phyloP scores from a whole-genome alignment of 2,329 filamentous ascomycete genomes.

The Lizonia empirigonia region DNA sequence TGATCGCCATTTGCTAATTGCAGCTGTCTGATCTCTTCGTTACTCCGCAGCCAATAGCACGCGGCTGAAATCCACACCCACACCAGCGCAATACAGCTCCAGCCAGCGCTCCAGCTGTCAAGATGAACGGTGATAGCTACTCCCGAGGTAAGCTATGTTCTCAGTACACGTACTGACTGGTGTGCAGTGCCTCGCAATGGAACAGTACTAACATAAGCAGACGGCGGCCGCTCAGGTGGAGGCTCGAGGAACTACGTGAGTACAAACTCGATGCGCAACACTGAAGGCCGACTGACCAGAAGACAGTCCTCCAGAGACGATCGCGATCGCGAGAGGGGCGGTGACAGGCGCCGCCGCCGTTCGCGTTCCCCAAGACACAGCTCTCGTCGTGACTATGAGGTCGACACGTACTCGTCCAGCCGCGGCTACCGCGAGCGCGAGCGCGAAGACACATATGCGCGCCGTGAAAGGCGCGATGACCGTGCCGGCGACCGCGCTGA shows the following conservation, averaged over 20 bases:
- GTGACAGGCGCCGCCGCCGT: conserved; percentile 64
- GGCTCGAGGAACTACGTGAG: conserved; percentile 48
- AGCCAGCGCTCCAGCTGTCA: conserved; percentile 38
- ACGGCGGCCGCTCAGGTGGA: conserved; percentile 45
- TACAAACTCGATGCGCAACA: conserved; percentile 21
- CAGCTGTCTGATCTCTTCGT: conserved; percentile 7
- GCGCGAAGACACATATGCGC: conserved; percentile 87
- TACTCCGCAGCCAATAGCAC: conserved; percentile 4
- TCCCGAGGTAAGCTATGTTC: conserved; percentile 67
- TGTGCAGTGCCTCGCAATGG: conserved; percentile 35
- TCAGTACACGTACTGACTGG: conserved; percentile 46
- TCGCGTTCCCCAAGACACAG: conserved; percentile 82
- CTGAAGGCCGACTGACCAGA: conserved; percentile 29
- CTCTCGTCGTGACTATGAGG: conserved; percentile 71
- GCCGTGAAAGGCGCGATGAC: conserved; percentile 61
- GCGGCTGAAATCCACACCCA: conserved; percentile 4
- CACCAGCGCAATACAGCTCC: conserved; percentile 13
- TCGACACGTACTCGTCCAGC: conserved; percentile 90
- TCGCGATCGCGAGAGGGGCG: conserved; percentile 29
- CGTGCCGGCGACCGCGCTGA: conserved; percentile 57
- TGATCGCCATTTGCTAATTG: conserved; percentile 23
- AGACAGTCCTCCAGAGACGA: conserved; percentile 41
- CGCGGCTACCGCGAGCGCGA: conserved; percentile 91
- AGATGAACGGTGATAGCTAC: conserved; percentile 86
- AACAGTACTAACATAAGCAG: conserved; percentile 42